These are phyloP conservation scores for Rhodotorula sp. DNA, from an alignment of 1,284 basidiomycete species.

Conservation along the genomic window DNA sequence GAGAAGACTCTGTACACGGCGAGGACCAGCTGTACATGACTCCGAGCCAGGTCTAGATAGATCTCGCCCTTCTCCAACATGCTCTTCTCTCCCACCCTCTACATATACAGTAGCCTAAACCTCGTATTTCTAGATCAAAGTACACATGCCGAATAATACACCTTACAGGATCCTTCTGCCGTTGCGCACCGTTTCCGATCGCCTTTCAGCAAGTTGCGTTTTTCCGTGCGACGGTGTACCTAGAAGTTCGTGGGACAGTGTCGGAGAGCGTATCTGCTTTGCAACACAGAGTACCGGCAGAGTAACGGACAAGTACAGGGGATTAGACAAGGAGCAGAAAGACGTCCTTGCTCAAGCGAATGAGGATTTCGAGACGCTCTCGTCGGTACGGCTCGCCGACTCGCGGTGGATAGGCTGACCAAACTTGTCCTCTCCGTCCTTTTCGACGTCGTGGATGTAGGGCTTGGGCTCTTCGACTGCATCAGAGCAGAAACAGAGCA, in stretches of 20 bases:
- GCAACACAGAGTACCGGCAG: background rate
- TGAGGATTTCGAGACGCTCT: background rate
- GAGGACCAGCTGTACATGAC: background rate
- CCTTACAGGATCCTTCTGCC: no score
- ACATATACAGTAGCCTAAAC: background rate
- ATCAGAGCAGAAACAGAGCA: background rate
- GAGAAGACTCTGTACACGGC: constrained; percentile 1
- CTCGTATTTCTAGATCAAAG: background rate
- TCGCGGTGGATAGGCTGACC: constrained; percentile 23
- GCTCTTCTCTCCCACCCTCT: no score
- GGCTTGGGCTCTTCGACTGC: background rate
- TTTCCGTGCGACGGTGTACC: no score
- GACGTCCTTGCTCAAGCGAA: background rate
- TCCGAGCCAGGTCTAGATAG: background rate
- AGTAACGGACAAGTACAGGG: background rate
- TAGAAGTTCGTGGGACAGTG: background rate
- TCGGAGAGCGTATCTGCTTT: background rate
- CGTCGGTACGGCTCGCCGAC: constrained; percentile 9
- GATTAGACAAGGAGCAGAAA: background rate
- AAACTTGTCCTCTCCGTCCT: constrained; percentile 17
- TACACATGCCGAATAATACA: background rate
- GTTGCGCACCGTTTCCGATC: no score
- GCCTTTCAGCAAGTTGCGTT: no score
- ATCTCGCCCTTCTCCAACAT: no score
- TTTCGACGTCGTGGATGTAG: constrained; percentile 18